Evolutionary conservation across 2,329 filamentous ascomycete genomes (phyloP).

Genomic region (Paraconiothyrium brasiliense): DNA sequence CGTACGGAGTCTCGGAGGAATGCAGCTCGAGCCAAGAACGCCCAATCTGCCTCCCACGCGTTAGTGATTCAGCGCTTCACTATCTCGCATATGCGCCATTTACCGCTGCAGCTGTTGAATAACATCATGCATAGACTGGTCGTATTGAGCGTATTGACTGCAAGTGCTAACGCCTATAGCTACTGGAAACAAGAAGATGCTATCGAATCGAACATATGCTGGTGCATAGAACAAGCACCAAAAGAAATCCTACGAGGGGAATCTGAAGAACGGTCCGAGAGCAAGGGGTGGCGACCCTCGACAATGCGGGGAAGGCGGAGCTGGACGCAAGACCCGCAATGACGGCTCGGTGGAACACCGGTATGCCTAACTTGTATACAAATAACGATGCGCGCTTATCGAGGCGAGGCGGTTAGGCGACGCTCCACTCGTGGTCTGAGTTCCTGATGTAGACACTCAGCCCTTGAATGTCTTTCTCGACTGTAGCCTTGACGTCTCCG

Average conservation of each 20-base stretch:
- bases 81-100: constrained; percentile 11
- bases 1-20: constrained; percentile 23
- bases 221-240: neutral
- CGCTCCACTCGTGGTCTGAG: constrained; percentile 56
- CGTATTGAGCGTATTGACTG: neutral
- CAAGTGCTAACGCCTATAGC: neutral
- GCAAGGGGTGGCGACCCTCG: neutral
- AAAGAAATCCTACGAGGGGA: constrained; percentile 17
- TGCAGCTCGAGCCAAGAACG: constrained; percentile 22
- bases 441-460: constrained; percentile 57
- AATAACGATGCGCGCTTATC: constrained; percentile 1
- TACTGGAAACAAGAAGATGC: neutral
- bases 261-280: constrained; percentile 16
- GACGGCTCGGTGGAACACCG: constrained; percentile 1
- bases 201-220: constrained; percentile 1
- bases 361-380: constrained; percentile 1
- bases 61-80: constrained; percentile 8
- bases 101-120: neutral
- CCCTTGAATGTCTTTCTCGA: constrained; percentile 51
- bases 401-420: constrained; percentile 47
- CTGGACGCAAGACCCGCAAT: constrained; percentile 12
- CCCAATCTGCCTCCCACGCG: neutral
- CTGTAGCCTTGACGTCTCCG: constrained; percentile 57
- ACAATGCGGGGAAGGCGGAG: constrained; percentile 9
- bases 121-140: neutral